Evolutionary conservation across 192 early-diverging fungal genomes (phyloP).

Genomic region (Rhizophagus prolifer): DNA sequence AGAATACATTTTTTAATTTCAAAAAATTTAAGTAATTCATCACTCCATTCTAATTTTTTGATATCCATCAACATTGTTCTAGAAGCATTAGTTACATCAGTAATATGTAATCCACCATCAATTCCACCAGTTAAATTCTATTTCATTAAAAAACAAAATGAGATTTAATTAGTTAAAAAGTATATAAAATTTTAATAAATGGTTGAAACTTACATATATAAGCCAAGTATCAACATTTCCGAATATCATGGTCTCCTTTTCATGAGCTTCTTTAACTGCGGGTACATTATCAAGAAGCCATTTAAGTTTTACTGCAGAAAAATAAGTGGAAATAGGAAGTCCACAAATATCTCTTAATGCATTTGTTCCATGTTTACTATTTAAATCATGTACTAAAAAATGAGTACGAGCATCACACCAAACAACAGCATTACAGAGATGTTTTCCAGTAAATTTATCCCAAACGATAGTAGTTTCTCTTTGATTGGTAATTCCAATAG

Average conservation of each 20-base stretch:
- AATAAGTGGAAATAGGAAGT: conserved; percentile 88
- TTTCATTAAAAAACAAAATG: neutral
- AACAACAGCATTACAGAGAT: conserved; percentile 84
- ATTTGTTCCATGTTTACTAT: conserved; percentile 45
- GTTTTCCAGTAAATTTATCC: conserved; percentile 78
- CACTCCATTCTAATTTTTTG: conserved; percentile 77
- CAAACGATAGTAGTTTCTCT: conserved; percentile 92
- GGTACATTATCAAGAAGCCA: conserved; percentile 89
- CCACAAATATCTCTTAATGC: conserved; percentile 65
- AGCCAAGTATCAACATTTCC: conserved; percentile 95
- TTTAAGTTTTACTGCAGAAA: conserved; percentile 86
- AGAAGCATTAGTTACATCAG: conserved; percentile 92
- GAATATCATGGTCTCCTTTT: conserved; percentile 72
- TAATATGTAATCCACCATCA: conserved; percentile 71
- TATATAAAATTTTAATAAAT: neutral
- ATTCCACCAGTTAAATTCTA: conserved; percentile 84
- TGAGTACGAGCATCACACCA: conserved; percentile 89
- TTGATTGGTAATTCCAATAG: conserved; percentile 93
- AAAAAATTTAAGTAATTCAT: conserved; percentile 77
- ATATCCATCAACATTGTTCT: conserved; percentile 96
- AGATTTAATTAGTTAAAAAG: conserved; percentile 6
- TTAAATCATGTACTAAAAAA: conserved; percentile 64
- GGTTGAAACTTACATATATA: conserved; percentile 62
- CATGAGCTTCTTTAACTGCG: conserved; percentile 69
- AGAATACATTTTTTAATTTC: conserved; percentile 59